Evolutionary conservation across 257 asterid species (phyloP).

Genomic region (Capsicum chinense): DNA sequence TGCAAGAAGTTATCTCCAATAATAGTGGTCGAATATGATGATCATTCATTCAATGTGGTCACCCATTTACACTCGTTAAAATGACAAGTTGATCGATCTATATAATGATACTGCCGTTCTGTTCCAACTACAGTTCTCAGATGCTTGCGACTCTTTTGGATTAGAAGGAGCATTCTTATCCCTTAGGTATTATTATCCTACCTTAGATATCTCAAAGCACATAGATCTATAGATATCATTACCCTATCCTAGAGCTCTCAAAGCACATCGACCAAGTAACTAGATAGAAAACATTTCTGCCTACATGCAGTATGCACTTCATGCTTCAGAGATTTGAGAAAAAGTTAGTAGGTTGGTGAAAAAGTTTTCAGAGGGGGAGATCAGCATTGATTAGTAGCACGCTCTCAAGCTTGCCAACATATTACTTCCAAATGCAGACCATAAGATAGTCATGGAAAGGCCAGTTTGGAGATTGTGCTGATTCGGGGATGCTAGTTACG

Average conservation of each 20-base stretch:
- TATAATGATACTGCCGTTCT: neutral
- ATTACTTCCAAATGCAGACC: neutral
- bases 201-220: neutral
- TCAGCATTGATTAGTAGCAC: slow-evolving; percentile 7
- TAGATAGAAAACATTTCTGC: neutral
- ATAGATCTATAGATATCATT: neutral
- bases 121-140: neutral
- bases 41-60: neutral
- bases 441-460: neutral
- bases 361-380: slow-evolving; percentile 15
- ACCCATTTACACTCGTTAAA: neutral
- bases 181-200: neutral
- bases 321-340: neutral
- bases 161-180: neutral
- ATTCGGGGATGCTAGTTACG: neutral
- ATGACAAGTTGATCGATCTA: neutral
- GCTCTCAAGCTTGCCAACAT: neutral
- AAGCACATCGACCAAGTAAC: neutral
- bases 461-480: too few species aligned
- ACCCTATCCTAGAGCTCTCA: neutral
- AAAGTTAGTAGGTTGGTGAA: neutral
- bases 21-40: neutral
- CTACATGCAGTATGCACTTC: neutral
- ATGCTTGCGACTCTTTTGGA: neutral
- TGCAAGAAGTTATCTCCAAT: neutral